Evolutionary conservation across 192 early-diverging fungal genomes (phyloP).

Genomic region (Geranomyces variabilis): DNA sequence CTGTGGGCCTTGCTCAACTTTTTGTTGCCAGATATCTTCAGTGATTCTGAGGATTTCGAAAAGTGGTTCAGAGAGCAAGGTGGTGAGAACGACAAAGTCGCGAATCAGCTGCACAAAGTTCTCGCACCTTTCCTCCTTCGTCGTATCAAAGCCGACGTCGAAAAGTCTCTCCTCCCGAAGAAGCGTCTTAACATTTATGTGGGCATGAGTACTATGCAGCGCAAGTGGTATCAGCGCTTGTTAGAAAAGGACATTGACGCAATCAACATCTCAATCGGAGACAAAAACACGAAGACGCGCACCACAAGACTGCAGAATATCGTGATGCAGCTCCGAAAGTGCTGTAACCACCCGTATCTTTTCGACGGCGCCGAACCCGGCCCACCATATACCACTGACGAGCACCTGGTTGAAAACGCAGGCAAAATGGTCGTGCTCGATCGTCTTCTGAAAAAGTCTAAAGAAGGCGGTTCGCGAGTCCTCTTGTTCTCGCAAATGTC

Average conservation of each 20-base stretch:
- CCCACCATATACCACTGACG: constrained; percentile 95
- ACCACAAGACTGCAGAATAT: constrained; percentile 90
- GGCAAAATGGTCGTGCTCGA: constrained; percentile 95
- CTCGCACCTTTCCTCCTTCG: constrained; percentile 65
- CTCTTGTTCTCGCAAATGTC: constrained; percentile 99
- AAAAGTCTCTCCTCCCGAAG: constrained; percentile 94
- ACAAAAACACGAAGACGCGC: constrained; percentile 74
- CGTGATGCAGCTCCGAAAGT: constrained; percentile 87
- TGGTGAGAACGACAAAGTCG: constrained; percentile 73
- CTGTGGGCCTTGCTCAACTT: constrained; percentile 99
- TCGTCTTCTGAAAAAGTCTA: constrained; percentile 77
- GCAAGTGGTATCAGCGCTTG: constrained; percentile 93
- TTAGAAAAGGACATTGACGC: constrained; percentile 97
- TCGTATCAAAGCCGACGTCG: constrained; percentile 80
- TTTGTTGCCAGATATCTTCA: constrained; percentile 95
- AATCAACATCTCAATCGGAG: constrained; percentile 76
- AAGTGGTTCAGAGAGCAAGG: constrained; percentile 85
- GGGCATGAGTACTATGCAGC: constrained; percentile 92
- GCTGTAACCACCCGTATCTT: constrained; percentile 88
- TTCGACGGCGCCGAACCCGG: constrained; percentile 90
- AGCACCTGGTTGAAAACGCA: constrained; percentile 91
- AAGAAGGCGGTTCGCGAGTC: constrained; percentile 90
- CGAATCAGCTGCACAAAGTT: constrained; percentile 74
- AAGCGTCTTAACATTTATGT: constrained; percentile 91
- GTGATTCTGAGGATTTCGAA: constrained; percentile 91